Base-by-base conservation (phyloP, 768 basidiomycete species). In the Piloderma croceum region DNA sequence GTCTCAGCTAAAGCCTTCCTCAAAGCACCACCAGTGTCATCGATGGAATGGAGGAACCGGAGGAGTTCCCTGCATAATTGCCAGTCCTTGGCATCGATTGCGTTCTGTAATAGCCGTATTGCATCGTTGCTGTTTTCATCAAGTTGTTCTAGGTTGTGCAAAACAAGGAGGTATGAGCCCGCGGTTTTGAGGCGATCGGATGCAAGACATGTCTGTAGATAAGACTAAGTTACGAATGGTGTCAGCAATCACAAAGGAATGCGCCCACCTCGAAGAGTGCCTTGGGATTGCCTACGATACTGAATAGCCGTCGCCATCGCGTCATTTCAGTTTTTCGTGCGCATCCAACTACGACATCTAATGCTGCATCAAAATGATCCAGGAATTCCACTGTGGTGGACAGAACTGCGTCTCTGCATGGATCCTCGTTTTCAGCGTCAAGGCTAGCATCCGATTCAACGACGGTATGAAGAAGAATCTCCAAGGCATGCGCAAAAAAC, bases 301-400 rank as follows among this genome's bases (percentile, higher is more conserved):
- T 79, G 59, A 99, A 99, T 29, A 99, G 65, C 40, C 83, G 76
- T 34, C 76, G 75, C 96, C 96, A 99, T 37, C 85, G 64, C 4
- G 88, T 83, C 56, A 93, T 76, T 62, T 99, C 96, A 5, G 90
- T 97, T 67, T 99, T 99, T 39, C 96, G 73, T 15, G 96, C 94
- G 52, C 94, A 97, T 5, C 88, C 83, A 7, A 97, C 93, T 10
- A 98, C 89, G 6, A 98, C 92, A 43, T 97, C 91, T 41, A 97
- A 63, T 5, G 85, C 76, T 38, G 77, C 85, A 45, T 93, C 88
- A 55, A 98, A 98, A 57, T 97, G 81, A 54, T 99, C 96, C 48
- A 99, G 65, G 54, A 99, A 97, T 47, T 90, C 87, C 46, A 98
- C 71, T 7, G 86, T 82, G 2, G 70, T 67, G 0, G 81, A 71